Conservation (phyloP, 2,329 filamentous ascomycete genomes). For the Venturia pyrina region DNA sequence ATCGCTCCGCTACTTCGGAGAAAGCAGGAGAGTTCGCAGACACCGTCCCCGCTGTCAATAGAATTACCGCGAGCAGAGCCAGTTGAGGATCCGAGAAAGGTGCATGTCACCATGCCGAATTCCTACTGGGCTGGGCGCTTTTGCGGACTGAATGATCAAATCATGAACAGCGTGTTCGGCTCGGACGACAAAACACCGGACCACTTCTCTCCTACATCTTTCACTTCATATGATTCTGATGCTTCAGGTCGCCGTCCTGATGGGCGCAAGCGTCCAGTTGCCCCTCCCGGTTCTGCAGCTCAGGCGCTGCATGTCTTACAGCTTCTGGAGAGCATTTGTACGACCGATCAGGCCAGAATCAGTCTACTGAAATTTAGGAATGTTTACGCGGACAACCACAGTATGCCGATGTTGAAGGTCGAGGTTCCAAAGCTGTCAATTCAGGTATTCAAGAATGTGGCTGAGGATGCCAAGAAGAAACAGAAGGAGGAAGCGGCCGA, state of each 20-base stretch:
- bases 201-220: not conserved
- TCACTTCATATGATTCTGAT: not conserved
- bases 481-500: not conserved
- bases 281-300: not conserved
- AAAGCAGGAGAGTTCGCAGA: not conserved
- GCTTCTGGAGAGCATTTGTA: not conserved
- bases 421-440: not conserved
- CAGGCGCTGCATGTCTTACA: constrained; percentile 1
- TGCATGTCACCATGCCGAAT: constrained; percentile 2
- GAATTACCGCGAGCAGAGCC: not conserved
- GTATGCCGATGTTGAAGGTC: not conserved
- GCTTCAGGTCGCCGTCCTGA: not conserved
- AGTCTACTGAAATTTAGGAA: constrained; percentile 3
- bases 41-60: not conserved
- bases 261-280: not conserved
- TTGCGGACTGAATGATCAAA: not conserved
- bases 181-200: not conserved
- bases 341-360: not conserved
- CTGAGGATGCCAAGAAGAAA: not conserved
- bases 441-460: not conserved
- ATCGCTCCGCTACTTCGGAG: not conserved
- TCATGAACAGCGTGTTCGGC: constrained; percentile 1
- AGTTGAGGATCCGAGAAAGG: not conserved
- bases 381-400: not conserved
- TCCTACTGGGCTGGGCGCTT: constrained; percentile 7